Base-by-base conservation (phyloP, 192 early-diverging fungal species). In the Backusella australiensis region DNA sequence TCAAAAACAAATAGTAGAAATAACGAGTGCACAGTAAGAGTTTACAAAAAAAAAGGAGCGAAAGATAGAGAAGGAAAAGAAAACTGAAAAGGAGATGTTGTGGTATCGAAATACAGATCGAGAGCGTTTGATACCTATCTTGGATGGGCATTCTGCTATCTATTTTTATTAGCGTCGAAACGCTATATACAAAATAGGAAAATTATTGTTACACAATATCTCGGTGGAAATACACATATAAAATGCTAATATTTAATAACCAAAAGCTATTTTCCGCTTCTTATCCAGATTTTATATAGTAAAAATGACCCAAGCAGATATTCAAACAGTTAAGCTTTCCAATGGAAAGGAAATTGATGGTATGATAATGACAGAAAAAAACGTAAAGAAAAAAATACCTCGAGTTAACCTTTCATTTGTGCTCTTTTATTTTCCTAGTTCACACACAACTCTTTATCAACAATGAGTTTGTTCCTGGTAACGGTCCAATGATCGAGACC, bases 391-490 rank as follows among this genome's bases (percentile, higher is more conserved):
- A 69, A 69, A 2, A 19, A 11, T 12, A 35, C 12, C 17, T 19
- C 9, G 19, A 73, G 17, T 12, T 34, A 35, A 15, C 38, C 1
- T 6, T 32, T 59, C 23, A 34, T 17, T 17, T 17, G 6, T 29
- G 23, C 35, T 39, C n/a, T 35, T 56, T 76, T 67, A 14, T 29
- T 21, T 14, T 41, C 35, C 0, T 44, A 83, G 81, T 78, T 38
- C 42, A 83, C 23, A 83, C 81, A 4, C 87, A 90, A 34, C 85
- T 93, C 8, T 94, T 91, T 77, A 92, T 93, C 76, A 89, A 92
- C 76, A 88, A 89, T 49, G 79, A 84, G 56, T 92, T 90, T 78
- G 83, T 83, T 52, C 75, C 84, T 34, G 85, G 77, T 35, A 38
- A 65, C 14, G 81, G 84, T 35, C 38, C 69, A n/a, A 89, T 89